Base-by-base conservation (phyloP, 2,329 filamentous ascomycete genomes). In the Colletotrichum sp. region DNA sequence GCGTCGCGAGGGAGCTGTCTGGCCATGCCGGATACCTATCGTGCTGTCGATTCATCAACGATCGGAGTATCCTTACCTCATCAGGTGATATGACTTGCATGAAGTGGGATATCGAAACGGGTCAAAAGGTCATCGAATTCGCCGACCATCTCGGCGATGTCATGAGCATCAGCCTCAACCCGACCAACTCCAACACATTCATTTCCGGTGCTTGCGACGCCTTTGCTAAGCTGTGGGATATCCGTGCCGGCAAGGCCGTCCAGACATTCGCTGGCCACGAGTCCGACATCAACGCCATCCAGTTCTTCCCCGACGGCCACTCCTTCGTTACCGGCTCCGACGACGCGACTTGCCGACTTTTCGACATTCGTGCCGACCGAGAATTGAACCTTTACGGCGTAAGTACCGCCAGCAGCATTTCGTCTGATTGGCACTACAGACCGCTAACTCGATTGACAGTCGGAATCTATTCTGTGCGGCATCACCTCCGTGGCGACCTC, bases 51-150 rank as follows among this genome's bases (percentile, higher is more conserved):
- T 99, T 99, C 87, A 98, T 99, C 89, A 99, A 98, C 85, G 97
- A 99, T 88, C 94, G 97, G 83, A 96, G 95, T 83, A 99, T 99
- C 82, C 92, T 99, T 79, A 99, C 97, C 76, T 99, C 97, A 1
- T 99, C 97, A 4, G 97, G 97, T 78, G 97, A 99, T 85, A 99
- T 99, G 97, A 99, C 97, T 69, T 99, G 97, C 86, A 98, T 99
- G 94, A 95, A 99, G 83, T 99, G 97, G 97, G 97, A 99, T 88
- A 96, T 99, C 79, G 97, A 99, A 88, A 98, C 96, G 1, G 97
- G 97, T 73, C 95, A 96, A 79, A 98, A 98, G 89, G 95, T 98
- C 57, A 98, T 96, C 83, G 97, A 99, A 85, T 99, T 99, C 81
- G 97, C 97, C 83, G 97, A 99, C 87, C 97, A 99, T 85, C 91